A percentile compares a stretch with the other conserved stretches of the same genome.
Evolutionary conservation across 148 eudicot species (phyloP).

Genomic region (Persicaria tinctoria): DNA sequence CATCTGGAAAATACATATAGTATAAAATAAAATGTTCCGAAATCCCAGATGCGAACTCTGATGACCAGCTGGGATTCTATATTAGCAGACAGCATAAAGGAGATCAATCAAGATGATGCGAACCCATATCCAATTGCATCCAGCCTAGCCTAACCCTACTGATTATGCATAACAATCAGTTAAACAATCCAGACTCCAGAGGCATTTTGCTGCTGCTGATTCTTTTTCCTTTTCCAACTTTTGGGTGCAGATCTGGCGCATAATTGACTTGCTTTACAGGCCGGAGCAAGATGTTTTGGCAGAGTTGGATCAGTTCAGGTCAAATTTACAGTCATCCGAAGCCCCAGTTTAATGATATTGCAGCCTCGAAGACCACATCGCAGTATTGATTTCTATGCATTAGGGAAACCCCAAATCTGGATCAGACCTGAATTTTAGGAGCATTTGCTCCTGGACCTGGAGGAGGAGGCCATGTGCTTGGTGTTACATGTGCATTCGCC

Average conservation of each 20-base stretch:
- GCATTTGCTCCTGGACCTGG: neutral
- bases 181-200: neutral
- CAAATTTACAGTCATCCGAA: slow-evolving; percentile 30
- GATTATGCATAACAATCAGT: too few species aligned
- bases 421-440: neutral
- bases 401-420: neutral
- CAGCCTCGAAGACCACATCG: neutral
- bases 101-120: too few species aligned
- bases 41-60: neutral
- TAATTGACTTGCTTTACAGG: slow-evolving; percentile 78
- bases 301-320: slow-evolving; percentile 66
- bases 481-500: neutral
- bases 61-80: too few species aligned
- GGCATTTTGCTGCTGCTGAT: neutral
- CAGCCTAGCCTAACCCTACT: too few species aligned
- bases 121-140: too few species aligned
- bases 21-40: neutral
- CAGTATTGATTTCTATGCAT: neutral
- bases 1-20: neutral
- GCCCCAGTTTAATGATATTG: neutral
- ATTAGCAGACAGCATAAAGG: too few species aligned
- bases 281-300: slow-evolving; percentile 74
- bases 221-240: neutral
- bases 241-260: slow-evolving; percentile 80
- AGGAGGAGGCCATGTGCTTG: slow-evolving; percentile 1